phyloP scores from a whole-genome alignment of 2,329 filamentous ascomycete species.

The Epichloe aotearoae region DNA sequence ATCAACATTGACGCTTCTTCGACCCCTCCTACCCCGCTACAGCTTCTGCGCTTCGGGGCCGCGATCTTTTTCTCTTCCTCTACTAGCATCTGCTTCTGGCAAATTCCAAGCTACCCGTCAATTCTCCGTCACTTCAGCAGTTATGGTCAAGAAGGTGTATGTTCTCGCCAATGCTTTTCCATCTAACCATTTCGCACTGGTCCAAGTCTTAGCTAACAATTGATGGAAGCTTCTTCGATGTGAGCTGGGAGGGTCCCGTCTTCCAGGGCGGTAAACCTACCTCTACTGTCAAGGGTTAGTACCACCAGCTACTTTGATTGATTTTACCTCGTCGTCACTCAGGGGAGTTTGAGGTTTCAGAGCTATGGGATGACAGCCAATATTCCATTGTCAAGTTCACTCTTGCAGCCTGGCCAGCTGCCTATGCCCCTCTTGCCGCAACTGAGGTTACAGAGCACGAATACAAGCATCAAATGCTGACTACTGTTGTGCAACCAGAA shows the following conservation, averaged over 20 bases:
- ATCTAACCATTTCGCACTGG: neutral
- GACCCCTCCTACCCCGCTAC: slow-evolving; percentile 35
- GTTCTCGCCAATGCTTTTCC: slow-evolving; percentile 15
- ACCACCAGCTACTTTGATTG: neutral
- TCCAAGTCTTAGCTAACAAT: neutral
- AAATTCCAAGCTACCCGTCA: slow-evolving; percentile 27
- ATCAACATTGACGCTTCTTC: slow-evolving; percentile 24
- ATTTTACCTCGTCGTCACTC: neutral
- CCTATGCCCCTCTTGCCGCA: neutral
- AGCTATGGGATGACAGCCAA: neutral
- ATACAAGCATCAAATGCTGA: slow-evolving; percentile 2
- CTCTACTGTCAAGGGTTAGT: slow-evolving; percentile 45
- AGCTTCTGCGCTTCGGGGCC: slow-evolving; percentile 25
- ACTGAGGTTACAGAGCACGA: neutral
- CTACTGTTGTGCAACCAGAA: slow-evolving; percentile 27
- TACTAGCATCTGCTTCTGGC: slow-evolving; percentile 28
- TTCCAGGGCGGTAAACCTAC: slow-evolving; percentile 47
- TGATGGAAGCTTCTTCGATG: slow-evolving; percentile 51
- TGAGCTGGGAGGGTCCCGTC: slow-evolving; percentile 59
- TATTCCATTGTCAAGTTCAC: neutral
- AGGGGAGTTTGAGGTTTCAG: neutral
- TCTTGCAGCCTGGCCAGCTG: neutral
- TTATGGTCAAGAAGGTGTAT: slow-evolving; percentile 61
- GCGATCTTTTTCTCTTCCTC: slow-evolving; percentile 27
- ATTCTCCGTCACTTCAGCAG: slow-evolving; percentile 45